Conservation (phyloP, 2,329 filamentous ascomycete genomes). For the Colletotrichum lindemuthianum region DNA sequence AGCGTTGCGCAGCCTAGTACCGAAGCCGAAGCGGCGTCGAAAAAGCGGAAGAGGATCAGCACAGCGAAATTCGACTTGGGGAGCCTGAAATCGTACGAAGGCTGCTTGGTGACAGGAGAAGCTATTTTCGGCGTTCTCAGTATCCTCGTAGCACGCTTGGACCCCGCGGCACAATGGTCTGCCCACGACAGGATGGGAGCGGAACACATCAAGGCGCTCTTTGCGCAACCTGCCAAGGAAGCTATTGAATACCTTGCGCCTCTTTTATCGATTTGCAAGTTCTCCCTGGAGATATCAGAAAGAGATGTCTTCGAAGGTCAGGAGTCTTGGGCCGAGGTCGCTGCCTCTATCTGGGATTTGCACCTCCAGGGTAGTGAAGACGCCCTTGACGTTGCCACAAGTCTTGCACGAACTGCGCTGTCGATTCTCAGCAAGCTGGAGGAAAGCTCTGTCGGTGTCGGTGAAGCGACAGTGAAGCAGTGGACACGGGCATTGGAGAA, state of each 20-base stretch:
- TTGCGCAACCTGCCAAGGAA: slow-evolving; percentile 60
- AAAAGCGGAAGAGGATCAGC: slow-evolving; percentile 59
- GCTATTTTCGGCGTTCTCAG: slow-evolving; percentile 59
- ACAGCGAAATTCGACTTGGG: slow-evolving; percentile 50
- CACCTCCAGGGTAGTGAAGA: slow-evolving; percentile 62
- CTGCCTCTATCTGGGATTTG: slow-evolving; percentile 62
- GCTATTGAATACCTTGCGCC: slow-evolving; percentile 56
- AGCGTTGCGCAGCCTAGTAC: slow-evolving; percentile 59
- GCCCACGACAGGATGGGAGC: slow-evolving; percentile 62
- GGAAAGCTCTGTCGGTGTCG: slow-evolving; percentile 37
- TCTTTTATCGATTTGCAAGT: slow-evolving; percentile 56
- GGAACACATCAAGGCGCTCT: slow-evolving; percentile 68
- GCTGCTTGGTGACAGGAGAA: slow-evolving; percentile 58
- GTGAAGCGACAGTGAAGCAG: slow-evolving; percentile 41
- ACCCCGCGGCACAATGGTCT: slow-evolving; percentile 45
- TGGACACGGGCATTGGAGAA: slow-evolving; percentile 60
- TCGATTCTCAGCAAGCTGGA: slow-evolving; percentile 54
- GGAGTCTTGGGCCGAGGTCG: slow-evolving; percentile 58
- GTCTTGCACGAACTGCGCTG: slow-evolving; percentile 54
- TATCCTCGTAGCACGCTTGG: slow-evolving; percentile 57
- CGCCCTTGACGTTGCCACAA: slow-evolving; percentile 57
- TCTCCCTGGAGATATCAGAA: slow-evolving; percentile 46
- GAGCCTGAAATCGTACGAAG: slow-evolving; percentile 49
- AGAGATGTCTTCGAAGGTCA: slow-evolving; percentile 49
- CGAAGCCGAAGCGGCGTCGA: slow-evolving; percentile 41